These are phyloP conservation scores for Aspergillus piperis DNA, from an alignment of 2,329 filamentous ascomycete genomes.

Conservation along the genomic window DNA sequence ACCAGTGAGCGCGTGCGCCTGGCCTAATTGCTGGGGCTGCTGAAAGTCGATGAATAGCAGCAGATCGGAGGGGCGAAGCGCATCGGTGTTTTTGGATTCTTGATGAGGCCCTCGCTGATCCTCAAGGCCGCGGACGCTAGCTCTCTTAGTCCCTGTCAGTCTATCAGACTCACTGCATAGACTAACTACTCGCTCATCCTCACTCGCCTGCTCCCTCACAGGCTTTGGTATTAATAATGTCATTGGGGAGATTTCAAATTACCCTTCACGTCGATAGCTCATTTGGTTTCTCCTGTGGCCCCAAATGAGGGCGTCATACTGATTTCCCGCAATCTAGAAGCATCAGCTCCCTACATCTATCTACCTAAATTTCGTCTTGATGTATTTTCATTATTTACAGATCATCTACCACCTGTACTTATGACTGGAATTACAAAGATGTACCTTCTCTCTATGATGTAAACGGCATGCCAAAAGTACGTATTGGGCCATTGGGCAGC, in stretches of 20 bases:
- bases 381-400: background rate
- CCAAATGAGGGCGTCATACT: background rate
- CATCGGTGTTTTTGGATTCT: background rate
- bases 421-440: background rate
- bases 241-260: background rate
- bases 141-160: background rate
- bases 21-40: background rate
- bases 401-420: background rate
- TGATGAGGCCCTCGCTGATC: background rate
- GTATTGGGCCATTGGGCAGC: slow-evolving; percentile 4
- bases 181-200: background rate
- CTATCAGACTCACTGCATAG: background rate
- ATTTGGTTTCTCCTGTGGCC: background rate
- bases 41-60: background rate
- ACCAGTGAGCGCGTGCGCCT: background rate
- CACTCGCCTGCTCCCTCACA: background rate
- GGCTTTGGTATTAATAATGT: no score
- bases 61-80: background rate
- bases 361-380: background rate
- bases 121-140: background rate
- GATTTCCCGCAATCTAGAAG: background rate
- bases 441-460: background rate
- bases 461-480: background rate
- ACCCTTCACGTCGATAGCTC: background rate
- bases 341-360: background rate